Evolutionary conservation across 2,329 filamentous ascomycete genomes (phyloP).

Genomic region (Alternaria brassicicola): DNA sequence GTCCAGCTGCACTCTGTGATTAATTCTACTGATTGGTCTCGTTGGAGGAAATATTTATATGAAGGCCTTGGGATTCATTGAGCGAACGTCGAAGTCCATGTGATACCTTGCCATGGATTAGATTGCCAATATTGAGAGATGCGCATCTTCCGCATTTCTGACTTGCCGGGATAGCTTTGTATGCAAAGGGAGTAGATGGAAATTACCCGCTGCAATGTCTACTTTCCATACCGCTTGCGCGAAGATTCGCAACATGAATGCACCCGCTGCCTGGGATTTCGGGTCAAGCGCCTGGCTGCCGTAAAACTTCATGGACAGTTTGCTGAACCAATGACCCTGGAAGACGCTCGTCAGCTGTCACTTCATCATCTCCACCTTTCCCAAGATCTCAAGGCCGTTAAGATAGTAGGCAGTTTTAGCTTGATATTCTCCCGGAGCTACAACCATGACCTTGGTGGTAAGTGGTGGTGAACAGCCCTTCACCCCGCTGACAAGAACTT

Average conservation of each 20-base stretch:
- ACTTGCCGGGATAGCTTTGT: background rate
- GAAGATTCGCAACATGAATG: background rate
- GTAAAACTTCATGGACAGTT: too few species aligned
- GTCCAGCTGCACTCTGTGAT: too few species aligned
- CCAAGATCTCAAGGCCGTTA: background rate
- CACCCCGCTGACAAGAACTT: slow-evolving; percentile 33
- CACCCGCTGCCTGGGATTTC: background rate
- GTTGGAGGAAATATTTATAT: slow-evolving; percentile 44
- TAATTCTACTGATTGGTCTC: too few species aligned
- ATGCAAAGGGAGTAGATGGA: background rate
- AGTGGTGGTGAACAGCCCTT: slow-evolving; percentile 37
- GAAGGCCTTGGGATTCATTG: slow-evolving; percentile 52
- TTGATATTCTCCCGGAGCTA: slow-evolving; percentile 2
- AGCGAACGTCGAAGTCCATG: slow-evolving; percentile 54
- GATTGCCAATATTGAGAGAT: too few species aligned
- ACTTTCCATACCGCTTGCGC: background rate
- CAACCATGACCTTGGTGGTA: slow-evolving; percentile 40
- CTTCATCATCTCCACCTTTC: background rate
- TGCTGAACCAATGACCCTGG: too few species aligned
- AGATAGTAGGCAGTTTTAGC: background rate
- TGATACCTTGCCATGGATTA: slow-evolving; percentile 44
- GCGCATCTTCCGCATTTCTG: background rate
- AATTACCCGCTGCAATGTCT: background rate
- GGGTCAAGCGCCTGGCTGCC: background rate
- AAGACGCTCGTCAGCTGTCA: background rate